Percentiles rank a stretch among this genome's conserved stretches.
These are phyloP conservation scores for Picea abies DNA, from an alignment of 83 land plant species.

Conservation along the genomic window DNA sequence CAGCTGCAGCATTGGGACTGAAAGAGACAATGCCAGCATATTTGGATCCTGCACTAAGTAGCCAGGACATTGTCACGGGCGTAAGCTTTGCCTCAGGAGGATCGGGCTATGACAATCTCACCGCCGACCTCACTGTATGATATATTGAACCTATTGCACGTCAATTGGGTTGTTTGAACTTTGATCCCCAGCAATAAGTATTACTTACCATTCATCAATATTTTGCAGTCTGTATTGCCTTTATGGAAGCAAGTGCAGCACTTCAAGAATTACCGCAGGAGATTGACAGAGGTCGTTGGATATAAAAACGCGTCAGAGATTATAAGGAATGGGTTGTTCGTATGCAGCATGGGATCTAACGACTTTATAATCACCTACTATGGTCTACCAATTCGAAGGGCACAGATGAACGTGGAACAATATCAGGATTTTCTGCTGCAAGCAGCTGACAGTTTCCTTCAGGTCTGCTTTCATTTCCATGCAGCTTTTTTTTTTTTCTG, in stretches of 20 bases:
- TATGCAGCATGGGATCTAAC: slow-evolving; percentile 48
- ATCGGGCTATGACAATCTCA: slow-evolving; percentile 58
- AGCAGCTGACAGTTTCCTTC: slow-evolving; percentile 8
- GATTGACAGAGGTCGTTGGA: slow-evolving; percentile 31
- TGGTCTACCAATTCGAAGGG: slow-evolving; percentile 25
- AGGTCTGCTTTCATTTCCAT: slow-evolving; percentile 14
- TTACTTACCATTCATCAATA: not conserved
- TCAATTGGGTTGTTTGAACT: no score
- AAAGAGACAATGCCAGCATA: slow-evolving; percentile 31
- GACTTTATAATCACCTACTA: slow-evolving; percentile 53
- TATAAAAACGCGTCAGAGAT: slow-evolving; percentile 21
- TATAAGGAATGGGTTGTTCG: slow-evolving; percentile 23
- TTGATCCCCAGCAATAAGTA: not conserved
- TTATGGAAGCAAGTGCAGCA: slow-evolving; percentile 42
- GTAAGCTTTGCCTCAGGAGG: slow-evolving; percentile 57
- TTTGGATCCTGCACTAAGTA: slow-evolving; percentile 25
- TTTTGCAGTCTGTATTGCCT: slow-evolving; percentile 26
- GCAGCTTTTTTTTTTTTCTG: not conserved
- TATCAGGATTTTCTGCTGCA: slow-evolving; percentile 38
- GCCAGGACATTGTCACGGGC: slow-evolving; percentile 27
- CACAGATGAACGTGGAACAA: slow-evolving; percentile 27
- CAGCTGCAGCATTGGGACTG: slow-evolving; percentile 38
- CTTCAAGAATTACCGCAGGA: slow-evolving; percentile 34
- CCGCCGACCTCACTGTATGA: slow-evolving; percentile 44
- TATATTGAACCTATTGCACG: no score